A percentile compares a stretch with the other conserved stretches of the same genome.
Evolutionary conservation across 495 filamentous ascomycete genomes (phyloP).

Genomic region (Rhypophila decipiens): DNA sequence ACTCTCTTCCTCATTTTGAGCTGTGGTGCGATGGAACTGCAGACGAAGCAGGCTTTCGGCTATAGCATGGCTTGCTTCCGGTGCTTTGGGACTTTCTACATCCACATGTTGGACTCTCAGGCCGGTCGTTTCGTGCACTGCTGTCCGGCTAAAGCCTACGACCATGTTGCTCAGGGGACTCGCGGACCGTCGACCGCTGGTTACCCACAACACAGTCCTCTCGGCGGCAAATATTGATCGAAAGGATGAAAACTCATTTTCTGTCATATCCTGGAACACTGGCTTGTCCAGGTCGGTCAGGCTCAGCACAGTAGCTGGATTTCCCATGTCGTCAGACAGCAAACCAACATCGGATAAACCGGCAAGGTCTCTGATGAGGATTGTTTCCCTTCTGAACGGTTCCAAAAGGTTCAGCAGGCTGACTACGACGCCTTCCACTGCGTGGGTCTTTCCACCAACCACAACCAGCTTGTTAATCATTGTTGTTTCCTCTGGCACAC

Average conservation of each 20-base stretch:
- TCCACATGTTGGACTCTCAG: slow-evolving; percentile 1
- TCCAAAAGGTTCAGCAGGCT: too few relatives aligned
- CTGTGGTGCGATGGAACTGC: background rate
- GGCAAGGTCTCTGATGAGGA: too few relatives aligned
- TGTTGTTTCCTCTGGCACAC: too few relatives aligned
- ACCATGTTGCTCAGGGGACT: slow-evolving; percentile 35
- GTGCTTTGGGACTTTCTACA: background rate
- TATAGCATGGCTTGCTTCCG: background rate
- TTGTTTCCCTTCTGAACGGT: too few relatives aligned
- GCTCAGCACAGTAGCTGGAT: slow-evolving; percentile 34
- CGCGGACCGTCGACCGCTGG: slow-evolving; percentile 22
- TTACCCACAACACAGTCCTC: slow-evolving; percentile 16
- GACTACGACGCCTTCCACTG: too few relatives aligned
- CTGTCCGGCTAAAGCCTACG: slow-evolving; percentile 31
- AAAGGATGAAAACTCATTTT: slow-evolving; percentile 13
- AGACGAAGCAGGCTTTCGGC: background rate
- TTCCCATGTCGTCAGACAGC: too few relatives aligned
- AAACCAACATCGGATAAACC: too few relatives aligned
- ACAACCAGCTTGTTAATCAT: too few relatives aligned
- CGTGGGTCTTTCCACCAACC: too few relatives aligned
- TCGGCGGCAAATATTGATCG: background rate
- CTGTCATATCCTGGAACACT: slow-evolving; percentile 30
- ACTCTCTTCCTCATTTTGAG: background rate
- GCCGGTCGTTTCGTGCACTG: slow-evolving; percentile 14
- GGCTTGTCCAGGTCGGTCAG: slow-evolving; percentile 41